Conservation (phyloP, 2,329 filamentous ascomycete genomes). For the Fusarium buharicum region DNA sequence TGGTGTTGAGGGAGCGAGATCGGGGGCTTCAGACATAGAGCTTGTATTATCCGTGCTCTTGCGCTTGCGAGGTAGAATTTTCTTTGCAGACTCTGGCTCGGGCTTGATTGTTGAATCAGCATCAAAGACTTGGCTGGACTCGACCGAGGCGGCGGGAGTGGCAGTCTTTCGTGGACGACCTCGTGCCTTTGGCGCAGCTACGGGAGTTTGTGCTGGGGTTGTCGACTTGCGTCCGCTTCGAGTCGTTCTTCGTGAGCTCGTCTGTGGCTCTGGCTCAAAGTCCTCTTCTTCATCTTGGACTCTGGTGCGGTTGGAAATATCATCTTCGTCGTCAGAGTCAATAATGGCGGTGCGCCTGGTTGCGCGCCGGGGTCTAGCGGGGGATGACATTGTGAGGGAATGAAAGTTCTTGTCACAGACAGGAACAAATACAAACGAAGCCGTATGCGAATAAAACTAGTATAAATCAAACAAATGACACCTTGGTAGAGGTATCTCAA, state of each 20-base stretch:
- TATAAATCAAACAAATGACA: slow-evolving; percentile 1
- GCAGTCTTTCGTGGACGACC: slow-evolving; percentile 57
- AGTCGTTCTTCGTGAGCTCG: slow-evolving; percentile 64
- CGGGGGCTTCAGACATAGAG: slow-evolving; percentile 54
- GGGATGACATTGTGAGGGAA: slow-evolving; percentile 47
- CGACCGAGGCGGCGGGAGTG: slow-evolving; percentile 44
- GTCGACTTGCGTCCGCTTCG: slow-evolving; percentile 53
- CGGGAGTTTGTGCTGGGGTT: slow-evolving; percentile 58
- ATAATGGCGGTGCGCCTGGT: slow-evolving; percentile 77
- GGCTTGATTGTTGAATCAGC: slow-evolving; percentile 49
- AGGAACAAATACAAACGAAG: slow-evolving; percentile 8
- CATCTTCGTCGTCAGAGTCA: slow-evolving; percentile 83
- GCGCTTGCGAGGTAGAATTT: slow-evolving; percentile 71
- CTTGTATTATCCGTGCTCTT: slow-evolving; percentile 65
- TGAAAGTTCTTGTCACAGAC: slow-evolving; percentile 20
- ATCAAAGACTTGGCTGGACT: slow-evolving; percentile 53
- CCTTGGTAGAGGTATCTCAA: neutral
- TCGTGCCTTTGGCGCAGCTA: slow-evolving; percentile 55
- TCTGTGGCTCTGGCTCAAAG: slow-evolving; percentile 77
- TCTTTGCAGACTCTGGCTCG: slow-evolving; percentile 51
- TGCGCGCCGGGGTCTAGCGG: slow-evolving; percentile 55
- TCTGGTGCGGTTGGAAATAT: slow-evolving; percentile 64
- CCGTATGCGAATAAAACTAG: neutral
- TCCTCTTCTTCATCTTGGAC: slow-evolving; percentile 74
- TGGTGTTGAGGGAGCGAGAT: slow-evolving; percentile 56